A percentile compares a stretch with the other conserved stretches of the same genome.
These are phyloP conservation scores for Mucor plumbeus DNA, from an alignment of 371 early-diverging fungal species.

Conservation along the genomic window DNA sequence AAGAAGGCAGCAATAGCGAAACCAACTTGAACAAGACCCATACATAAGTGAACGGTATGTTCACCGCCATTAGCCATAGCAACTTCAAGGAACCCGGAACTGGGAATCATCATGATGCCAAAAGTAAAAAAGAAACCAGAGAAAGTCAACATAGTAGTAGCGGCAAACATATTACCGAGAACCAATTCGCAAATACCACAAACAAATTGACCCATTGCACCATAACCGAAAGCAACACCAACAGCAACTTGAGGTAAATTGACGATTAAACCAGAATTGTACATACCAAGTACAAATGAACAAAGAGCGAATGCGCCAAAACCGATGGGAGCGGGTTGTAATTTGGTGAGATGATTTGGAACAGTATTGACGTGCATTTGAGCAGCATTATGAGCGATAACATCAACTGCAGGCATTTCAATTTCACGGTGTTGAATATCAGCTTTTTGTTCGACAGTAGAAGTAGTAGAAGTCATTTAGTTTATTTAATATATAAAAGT, in stretches of 20 bases:
- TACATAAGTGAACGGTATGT: constrained; percentile 29
- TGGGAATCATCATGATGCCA: constrained; percentile 45
- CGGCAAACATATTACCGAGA: constrained; percentile 44
- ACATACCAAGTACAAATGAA: constrained; percentile 42
- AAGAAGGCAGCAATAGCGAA: constrained; percentile 42
- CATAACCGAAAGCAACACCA: constrained; percentile 46
- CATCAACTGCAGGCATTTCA: constrained; percentile 8
- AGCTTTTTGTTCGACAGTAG: constrained; percentile 21
- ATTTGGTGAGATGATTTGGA: background rate
- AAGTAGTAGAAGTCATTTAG: background rate
- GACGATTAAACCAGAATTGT: constrained; percentile 33
- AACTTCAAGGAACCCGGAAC: constrained; percentile 36
- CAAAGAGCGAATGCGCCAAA: constrained; percentile 46
- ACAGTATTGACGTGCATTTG: constrained; percentile 10
- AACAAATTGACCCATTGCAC: constrained; percentile 44
- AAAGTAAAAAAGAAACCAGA: constrained; percentile 48
- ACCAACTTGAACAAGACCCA: constrained; percentile 41
- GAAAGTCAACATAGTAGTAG: constrained; percentile 44
- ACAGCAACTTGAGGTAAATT: constrained; percentile 41
- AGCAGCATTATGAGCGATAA: background rate
- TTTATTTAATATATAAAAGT: too few relatives aligned
- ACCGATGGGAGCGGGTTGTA: constrained; percentile 45
- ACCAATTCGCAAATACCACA: constrained; percentile 39
- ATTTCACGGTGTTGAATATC: constrained; percentile 30
- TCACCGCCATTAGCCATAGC: constrained; percentile 29